phyloP scores from a whole-genome alignment of 2,329 filamentous ascomycete species.

The Trichophyton verrucosum region DNA sequence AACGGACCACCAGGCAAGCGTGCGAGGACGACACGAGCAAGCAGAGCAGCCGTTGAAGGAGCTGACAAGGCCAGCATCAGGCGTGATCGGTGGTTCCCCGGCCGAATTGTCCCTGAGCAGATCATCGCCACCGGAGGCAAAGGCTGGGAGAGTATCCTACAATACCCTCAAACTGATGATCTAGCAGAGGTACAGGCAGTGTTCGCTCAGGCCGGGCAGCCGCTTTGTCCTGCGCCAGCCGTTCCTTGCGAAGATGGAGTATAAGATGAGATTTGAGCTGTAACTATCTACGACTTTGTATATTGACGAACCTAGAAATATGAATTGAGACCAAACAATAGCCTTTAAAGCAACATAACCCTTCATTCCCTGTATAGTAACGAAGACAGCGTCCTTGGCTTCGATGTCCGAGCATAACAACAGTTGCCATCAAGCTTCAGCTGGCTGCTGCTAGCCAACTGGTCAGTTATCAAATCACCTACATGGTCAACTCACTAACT shows the following conservation, averaged over 20 bases:
- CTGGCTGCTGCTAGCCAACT: too few species aligned
- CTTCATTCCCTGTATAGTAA: too few species aligned
- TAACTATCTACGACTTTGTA: background rate
- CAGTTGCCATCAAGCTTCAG: too few species aligned
- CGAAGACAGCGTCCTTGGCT: too few species aligned
- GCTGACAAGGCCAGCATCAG: slow-evolving; percentile 54
- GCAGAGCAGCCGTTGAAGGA: slow-evolving; percentile 65
- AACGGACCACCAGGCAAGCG: slow-evolving; percentile 44
- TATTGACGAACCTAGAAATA: background rate
- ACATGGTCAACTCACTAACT: too few species aligned
- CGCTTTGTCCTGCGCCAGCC: background rate
- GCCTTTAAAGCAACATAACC: too few species aligned
- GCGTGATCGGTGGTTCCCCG: slow-evolving; percentile 59
- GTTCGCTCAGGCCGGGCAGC: background rate
- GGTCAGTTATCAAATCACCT: too few species aligned
- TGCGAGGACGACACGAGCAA: slow-evolving; percentile 59
- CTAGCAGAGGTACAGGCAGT: background rate
- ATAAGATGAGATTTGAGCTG: background rate
- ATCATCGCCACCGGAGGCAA: slow-evolving; percentile 53
- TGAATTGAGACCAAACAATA: background rate
- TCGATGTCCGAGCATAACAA: too few species aligned
- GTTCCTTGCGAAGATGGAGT: background rate
- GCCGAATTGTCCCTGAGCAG: slow-evolving; percentile 45
- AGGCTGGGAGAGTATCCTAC: slow-evolving; percentile 30
- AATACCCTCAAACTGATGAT: background rate